phyloP scores from a whole-genome alignment of 352 stramenopile species.

The Phytophthora palmivora region DNA sequence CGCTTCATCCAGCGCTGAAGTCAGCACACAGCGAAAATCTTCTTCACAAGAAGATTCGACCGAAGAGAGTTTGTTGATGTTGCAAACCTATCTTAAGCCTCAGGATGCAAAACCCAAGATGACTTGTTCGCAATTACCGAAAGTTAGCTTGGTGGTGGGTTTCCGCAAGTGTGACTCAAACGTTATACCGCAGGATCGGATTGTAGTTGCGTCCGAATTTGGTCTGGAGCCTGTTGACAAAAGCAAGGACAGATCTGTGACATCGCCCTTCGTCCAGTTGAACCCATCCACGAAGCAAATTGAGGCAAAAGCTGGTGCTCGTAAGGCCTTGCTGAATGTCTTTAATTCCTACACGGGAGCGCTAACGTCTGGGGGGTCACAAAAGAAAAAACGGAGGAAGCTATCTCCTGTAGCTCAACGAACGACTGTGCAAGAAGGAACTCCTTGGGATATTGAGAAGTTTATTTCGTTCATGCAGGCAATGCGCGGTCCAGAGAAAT shows the following conservation, averaged over 20 bases:
- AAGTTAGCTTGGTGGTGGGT: conserved; percentile 53
- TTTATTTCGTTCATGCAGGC: conserved; percentile 64
- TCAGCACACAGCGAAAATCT: conserved; percentile 7
- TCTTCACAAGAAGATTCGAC: conserved; percentile 11
- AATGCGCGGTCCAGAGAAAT: conserved; percentile 27
- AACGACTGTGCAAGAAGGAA: conserved; percentile 9
- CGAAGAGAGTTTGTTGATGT: conserved; percentile 2
- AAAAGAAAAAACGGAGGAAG: conserved; percentile 69
- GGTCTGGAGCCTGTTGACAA: conserved; percentile 30
- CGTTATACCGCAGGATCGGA: conserved; percentile 29
- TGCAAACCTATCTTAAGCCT: conserved; percentile 35
- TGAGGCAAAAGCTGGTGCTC: conserved; percentile 39
- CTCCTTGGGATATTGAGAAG: conserved; percentile 69
- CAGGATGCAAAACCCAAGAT: conserved; percentile 40
- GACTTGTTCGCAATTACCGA: conserved; percentile 45
- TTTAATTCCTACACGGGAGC: conserved; percentile 63
- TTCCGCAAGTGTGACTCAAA: conserved; percentile 48
- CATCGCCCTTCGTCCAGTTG: conserved; percentile 28
- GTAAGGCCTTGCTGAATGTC: conserved; percentile 38
- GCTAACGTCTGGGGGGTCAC: conserved; percentile 11
- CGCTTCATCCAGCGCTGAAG: conserved; percentile 6
- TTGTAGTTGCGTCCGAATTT: conserved; percentile 41
- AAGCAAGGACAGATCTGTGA: conserved; percentile 11
- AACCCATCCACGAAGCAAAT: conserved; percentile 24
- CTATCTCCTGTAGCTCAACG: conserved; percentile 27